These are phyloP conservation scores for Suhomyces terraborum DNA, from an alignment of 1,139 yeast species.

Conservation along the genomic window DNA sequence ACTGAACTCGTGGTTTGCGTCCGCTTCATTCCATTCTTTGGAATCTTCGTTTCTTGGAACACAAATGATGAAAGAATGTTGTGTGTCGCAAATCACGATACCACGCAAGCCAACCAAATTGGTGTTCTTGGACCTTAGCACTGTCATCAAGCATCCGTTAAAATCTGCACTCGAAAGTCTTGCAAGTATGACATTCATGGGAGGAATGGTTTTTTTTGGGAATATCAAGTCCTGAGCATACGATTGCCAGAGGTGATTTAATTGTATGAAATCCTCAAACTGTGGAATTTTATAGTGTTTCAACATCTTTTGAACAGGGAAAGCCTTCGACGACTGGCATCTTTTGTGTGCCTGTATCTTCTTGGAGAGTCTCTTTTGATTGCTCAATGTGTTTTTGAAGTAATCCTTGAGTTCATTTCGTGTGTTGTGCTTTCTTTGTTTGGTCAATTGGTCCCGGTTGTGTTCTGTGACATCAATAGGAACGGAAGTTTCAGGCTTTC, in stretches of 20 bases:
- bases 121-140: slow-evolving; percentile 58
- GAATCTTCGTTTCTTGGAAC: slow-evolving; percentile 47
- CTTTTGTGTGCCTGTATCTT: slow-evolving; percentile 35
- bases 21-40: slow-evolving; percentile 31
- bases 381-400: slow-evolving; percentile 36
- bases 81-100: slow-evolving; percentile 85
- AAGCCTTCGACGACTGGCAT: slow-evolving; percentile 20
- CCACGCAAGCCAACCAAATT: slow-evolving; percentile 69
- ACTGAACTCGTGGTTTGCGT: slow-evolving; percentile 18
- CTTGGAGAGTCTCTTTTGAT: slow-evolving; percentile 41
- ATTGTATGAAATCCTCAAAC: slow-evolving; percentile 53
- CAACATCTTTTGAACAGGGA: slow-evolving; percentile 32
- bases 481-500: slow-evolving; percentile 13
- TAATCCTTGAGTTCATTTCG: slow-evolving; percentile 49
- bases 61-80: slow-evolving; percentile 69
- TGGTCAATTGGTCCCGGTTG: slow-evolving; percentile 13
- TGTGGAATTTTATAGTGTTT: slow-evolving; percentile 46
- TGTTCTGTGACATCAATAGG: slow-evolving; percentile 9
- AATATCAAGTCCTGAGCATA: slow-evolving; percentile 61
- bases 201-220: slow-evolving; percentile 27
- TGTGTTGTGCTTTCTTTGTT: slow-evolving; percentile 33
- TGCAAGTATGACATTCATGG: slow-evolving; percentile 41
- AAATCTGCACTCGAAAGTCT: slow-evolving; percentile 80
- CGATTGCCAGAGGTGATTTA: slow-evolving; percentile 62
- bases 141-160: slow-evolving; percentile 72